Conservation (phyloP, 805 yeast species). For the Cyberlindnera sargentensis region DNA sequence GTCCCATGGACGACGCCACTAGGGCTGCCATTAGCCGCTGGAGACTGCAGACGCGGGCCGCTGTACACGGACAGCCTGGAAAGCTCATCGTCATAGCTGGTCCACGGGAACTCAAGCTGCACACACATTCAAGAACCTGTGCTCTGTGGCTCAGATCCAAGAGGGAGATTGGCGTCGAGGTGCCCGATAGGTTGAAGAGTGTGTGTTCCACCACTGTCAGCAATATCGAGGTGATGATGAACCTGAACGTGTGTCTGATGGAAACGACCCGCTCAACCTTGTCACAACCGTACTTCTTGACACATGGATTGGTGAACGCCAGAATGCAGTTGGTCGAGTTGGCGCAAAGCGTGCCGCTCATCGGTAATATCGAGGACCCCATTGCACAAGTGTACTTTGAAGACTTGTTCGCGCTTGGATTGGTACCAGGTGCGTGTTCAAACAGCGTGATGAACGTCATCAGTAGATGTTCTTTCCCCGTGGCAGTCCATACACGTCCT, state of each 20-base stretch:
- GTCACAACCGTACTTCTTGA: constrained; percentile 7
- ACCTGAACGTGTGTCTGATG: constrained; percentile 3
- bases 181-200: no score
- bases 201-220: no score
- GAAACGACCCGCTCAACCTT: not conserved
- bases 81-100: constrained; percentile 6
- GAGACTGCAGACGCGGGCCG: no score
- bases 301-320: constrained; percentile 7
- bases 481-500: not conserved
- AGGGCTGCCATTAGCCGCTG: not conserved
- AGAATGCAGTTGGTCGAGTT: constrained; percentile 5
- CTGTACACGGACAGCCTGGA: no score
- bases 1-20: constrained; percentile 2
- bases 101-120: constrained; percentile 1
- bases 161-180: not conserved
- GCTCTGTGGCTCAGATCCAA: constrained; percentile 7
- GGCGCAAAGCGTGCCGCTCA: not conserved
- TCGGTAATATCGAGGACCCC: constrained; percentile 5
- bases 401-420: constrained; percentile 7
- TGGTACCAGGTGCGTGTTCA: constrained; percentile 1
- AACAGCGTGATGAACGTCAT: constrained; percentile 4
- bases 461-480: constrained; percentile 3
- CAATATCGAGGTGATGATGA: constrained; percentile 4
- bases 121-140: constrained; percentile 5
- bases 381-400: constrained; percentile 10